Percentiles rank a stretch among this genome's conserved stretches.
Conservation (phyloP, 768 basidiomycete genomes). For the Tremella yokohamensis region DNA sequence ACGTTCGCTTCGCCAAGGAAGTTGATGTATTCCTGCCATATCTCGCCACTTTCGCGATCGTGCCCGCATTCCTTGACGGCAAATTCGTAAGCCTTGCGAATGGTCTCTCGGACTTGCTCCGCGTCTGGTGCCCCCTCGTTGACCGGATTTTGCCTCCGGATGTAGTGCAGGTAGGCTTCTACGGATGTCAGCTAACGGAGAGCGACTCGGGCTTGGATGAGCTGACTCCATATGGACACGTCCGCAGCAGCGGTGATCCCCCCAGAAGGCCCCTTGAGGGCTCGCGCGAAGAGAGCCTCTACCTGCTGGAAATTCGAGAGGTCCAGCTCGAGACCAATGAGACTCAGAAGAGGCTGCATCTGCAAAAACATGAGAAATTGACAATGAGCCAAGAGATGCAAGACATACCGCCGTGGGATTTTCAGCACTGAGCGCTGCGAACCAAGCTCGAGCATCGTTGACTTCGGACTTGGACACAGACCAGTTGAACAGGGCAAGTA, state of each 20-base stretch:
- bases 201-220: neutral
- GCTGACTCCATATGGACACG: slow-evolving; percentile 71
- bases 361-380: neutral
- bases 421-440: slow-evolving; percentile 73
- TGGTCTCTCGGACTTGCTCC: slow-evolving; percentile 64
- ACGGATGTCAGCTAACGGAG: neutral
- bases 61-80: slow-evolving; percentile 83
- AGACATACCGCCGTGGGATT: slow-evolving; percentile 88
- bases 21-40: slow-evolving; percentile 91
- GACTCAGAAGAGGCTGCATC: slow-evolving; percentile 56
- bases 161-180: slow-evolving; percentile 87
- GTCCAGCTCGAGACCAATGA: slow-evolving; percentile 52
- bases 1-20: slow-evolving; percentile 80
- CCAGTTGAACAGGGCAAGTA: slow-evolving; percentile 72
- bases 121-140: slow-evolving; percentile 47
- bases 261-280: slow-evolving; percentile 57
- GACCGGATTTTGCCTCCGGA: slow-evolving; percentile 66
- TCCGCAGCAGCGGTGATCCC: slow-evolving; percentile 65
- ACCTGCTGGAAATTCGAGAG: slow-evolving; percentile 66
- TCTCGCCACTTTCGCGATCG: slow-evolving; percentile 85
- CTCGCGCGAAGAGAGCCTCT: slow-evolving; percentile 83
- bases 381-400: neutral
- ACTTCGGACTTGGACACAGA: slow-evolving; percentile 75
- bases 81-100: slow-evolving; percentile 88
- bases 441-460: slow-evolving; percentile 72